These are phyloP conservation scores for Pancytospora epiphaga DNA, from an alignment of 371 early-diverging fungal genomes.

Conservation along the genomic window DNA sequence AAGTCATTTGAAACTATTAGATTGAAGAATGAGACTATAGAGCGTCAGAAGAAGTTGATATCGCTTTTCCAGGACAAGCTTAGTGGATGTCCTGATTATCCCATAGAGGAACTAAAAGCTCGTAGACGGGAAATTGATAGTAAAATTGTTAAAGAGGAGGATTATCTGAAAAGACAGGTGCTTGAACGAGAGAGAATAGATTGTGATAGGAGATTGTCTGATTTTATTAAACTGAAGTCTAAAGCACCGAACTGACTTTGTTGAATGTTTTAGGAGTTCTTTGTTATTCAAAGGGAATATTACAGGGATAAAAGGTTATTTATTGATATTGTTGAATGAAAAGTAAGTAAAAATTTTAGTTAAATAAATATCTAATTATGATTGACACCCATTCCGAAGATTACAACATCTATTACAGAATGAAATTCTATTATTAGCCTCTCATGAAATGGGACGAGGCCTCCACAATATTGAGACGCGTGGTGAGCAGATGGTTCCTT, in stretches of 20 bases:
- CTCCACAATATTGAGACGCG: no score
- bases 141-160: conserved; percentile 30
- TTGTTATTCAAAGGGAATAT: no score
- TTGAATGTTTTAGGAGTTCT: no score
- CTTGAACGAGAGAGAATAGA: conserved; percentile 27
- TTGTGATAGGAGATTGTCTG: conserved; percentile 42
- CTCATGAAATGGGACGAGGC: no score
- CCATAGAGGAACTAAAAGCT: conserved; percentile 36
- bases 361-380: no score
- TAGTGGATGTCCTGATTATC: conserved; percentile 15
- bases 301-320: no score
- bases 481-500: no score
- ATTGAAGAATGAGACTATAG: conserved; percentile 37
- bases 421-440: no score
- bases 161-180: conserved; percentile 12
- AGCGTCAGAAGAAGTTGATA: conserved; percentile 48
- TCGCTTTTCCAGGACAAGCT: conserved; percentile 47
- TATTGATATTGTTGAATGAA: no score
- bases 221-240: conserved; percentile 39
- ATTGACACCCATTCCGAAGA: no score
- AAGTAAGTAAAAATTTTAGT: no score
- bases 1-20: conserved; percentile 28
- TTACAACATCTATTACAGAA: no score
- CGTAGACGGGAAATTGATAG: conserved; percentile 29
- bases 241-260: background rate